These are phyloP conservation scores for Corchorus capsularis DNA, from an alignment of 345 rosid species.

Conservation along the genomic window DNA sequence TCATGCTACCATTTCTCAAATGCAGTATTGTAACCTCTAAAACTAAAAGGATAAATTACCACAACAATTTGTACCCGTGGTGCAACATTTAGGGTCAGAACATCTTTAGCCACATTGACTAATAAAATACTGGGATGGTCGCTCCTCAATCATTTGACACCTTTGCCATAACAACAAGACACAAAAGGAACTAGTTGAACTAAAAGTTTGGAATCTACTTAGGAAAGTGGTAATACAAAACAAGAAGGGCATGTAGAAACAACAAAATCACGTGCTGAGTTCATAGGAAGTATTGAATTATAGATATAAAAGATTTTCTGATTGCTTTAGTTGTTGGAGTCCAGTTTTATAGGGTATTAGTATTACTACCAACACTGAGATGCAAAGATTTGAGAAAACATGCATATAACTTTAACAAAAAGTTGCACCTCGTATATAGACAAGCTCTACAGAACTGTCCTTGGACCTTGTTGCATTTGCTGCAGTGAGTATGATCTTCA, in stretches of 20 bases:
- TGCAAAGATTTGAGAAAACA: background rate
- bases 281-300: background rate
- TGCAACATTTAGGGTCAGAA: background rate
- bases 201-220: background rate
- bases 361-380: background rate
- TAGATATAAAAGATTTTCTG: background rate
- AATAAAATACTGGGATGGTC: background rate
- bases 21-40: background rate
- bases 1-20: background rate
- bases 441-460: constrained; percentile 99
- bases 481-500: constrained; percentile 75
- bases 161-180: background rate
- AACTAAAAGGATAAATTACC: background rate
- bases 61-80: background rate
- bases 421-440: constrained; percentile 75
- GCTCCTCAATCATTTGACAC: background rate
- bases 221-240: background rate
- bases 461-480: constrained; percentile 58
- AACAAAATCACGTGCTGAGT: background rate
- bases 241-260: background rate
- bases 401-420: background rate
- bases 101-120: background rate
- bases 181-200: background rate
- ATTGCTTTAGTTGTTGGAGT: background rate
- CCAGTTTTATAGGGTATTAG: background rate